Evolutionary conservation across 2,329 filamentous ascomycete species (phyloP), one percentile per base, ranked within the genome.

Genomic region (Arthrobotrys musiformis): DNA sequence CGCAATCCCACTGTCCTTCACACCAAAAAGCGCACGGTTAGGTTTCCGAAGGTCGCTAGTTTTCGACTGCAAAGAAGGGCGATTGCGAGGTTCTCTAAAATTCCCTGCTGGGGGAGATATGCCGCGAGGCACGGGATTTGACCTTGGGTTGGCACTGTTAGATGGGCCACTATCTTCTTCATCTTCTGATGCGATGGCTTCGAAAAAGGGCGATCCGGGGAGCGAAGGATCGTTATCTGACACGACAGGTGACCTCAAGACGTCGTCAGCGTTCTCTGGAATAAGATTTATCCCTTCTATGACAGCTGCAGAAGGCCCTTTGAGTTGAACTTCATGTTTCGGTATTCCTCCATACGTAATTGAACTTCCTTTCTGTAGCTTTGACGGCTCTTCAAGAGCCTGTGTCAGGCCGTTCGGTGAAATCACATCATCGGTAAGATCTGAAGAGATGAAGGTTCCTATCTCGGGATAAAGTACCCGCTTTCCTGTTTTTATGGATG

Each of bases 1-100:
- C 9, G 83, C 79, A 28, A 78, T 68, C 6, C 74, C 74, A 44
- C 60, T 56, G 28, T 78, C 74, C 44, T 72, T 78, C 15, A 76
- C 60, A 2, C 72, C 52, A 26, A 70, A 72, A 28, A 67, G 60
- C 0, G 60, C 61, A n/a, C 74, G 74, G 48, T 63, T 67, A 7
- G 61, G 40, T 17, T 78, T 78, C 28, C 61, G 70, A 11, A 62
- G 54, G 13, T 70, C 74, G 33, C 30, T 70, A 4, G 28, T 33
- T 28, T 77, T 77, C 15, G 50, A 42, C 22, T 67, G 67, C 9
- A 60, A 11, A 13, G 64, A 60, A 30, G 30, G 28, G 8, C 28
- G 48, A 54, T 42, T 60, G 8, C 22, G 24, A 1, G 64, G 35
- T 22, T 60, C 63, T 50, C 66, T 79, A 50, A 42, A 15, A 15